A percentile compares a stretch with the other conserved stretches of the same genome.
These are phyloP conservation scores for Wickerhamiella lipophila DNA, from an alignment of 805 yeast genomes.

Conservation along the genomic window DNA sequence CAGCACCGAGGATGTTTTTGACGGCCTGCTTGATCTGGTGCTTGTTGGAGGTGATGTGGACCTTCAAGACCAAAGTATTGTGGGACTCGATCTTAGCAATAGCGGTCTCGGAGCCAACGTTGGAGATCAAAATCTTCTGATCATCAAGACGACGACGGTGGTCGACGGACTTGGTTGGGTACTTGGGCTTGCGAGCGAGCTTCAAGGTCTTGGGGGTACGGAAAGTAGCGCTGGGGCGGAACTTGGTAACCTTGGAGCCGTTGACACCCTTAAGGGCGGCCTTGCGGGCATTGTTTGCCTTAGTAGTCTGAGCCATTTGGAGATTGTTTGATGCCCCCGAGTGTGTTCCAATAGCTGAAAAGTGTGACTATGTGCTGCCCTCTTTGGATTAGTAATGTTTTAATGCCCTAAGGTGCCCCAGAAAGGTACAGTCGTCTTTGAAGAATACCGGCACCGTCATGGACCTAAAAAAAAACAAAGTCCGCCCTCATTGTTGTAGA, in stretches of 20 bases:
- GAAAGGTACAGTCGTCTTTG: too few species aligned
- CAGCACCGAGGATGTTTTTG: constrained; percentile 96
- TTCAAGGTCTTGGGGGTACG: constrained; percentile 94
- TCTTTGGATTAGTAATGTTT: not conserved
- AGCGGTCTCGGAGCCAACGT: constrained; percentile 96
- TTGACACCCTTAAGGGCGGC: constrained; percentile 96
- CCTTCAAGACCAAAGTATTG: constrained; percentile 98
- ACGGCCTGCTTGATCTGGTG: constrained; percentile 96
- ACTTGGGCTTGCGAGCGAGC: constrained; percentile 88
- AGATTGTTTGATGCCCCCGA: constrained; percentile 6
- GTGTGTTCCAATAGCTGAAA: constrained; percentile 3
- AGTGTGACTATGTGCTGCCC: not conserved
- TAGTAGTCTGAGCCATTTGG: constrained; percentile 32
- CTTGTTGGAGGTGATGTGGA: constrained; percentile 94
- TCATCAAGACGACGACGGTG: constrained; percentile 96
- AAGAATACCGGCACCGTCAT: too few species aligned
- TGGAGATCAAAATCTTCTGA: constrained; percentile 84
- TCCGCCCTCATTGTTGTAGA: too few species aligned
- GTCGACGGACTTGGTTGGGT: constrained; percentile 91
- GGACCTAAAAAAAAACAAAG: too few species aligned
- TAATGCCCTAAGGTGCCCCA: not conserved
- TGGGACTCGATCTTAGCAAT: constrained; percentile 99
- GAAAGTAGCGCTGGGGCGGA: constrained; percentile 91
- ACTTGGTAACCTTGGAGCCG: constrained; percentile 80
- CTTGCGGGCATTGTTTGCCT: constrained; percentile 97